Evolutionary conservation across 163 green algal species (phyloP).

Genomic region (Chlamydomonas reinhardtii): DNA sequence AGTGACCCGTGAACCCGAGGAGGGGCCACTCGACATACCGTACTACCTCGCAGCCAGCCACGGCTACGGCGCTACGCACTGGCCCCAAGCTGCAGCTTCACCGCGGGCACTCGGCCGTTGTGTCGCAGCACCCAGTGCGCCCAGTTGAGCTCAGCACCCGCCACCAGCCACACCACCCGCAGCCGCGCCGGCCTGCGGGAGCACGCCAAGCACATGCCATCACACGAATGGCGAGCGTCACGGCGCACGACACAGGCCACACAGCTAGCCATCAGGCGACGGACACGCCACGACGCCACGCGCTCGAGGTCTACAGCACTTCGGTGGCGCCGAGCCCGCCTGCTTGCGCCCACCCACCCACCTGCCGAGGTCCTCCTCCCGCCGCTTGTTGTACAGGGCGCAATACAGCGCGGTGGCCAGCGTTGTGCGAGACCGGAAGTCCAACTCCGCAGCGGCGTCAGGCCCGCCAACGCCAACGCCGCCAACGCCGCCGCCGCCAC

Average conservation of each 20-base stretch:
- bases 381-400: not conserved
- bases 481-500: not conserved
- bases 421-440: not conserved
- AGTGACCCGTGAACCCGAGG: no score
- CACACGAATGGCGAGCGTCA: no score
- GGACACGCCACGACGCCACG: no score
- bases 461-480: not conserved
- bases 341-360: no score
- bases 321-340: no score
- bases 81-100: not conserved
- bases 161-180: slow-evolving; percentile 2
- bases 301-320: no score
- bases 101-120: not conserved
- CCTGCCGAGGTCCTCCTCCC: not conserved
- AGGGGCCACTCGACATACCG: no score
- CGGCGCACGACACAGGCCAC: no score
- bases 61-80: no score
- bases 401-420: slow-evolving; percentile 19
- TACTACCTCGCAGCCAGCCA: no score
- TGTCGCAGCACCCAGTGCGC: not conserved
- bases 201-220: not conserved
- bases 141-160: slow-evolving; percentile 15
- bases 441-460: not conserved
- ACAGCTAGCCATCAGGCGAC: no score
- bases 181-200: not conserved